phyloP scores from a whole-genome alignment of 2,329 filamentous ascomycete species.

The Aspergillus spinulosporus region DNA sequence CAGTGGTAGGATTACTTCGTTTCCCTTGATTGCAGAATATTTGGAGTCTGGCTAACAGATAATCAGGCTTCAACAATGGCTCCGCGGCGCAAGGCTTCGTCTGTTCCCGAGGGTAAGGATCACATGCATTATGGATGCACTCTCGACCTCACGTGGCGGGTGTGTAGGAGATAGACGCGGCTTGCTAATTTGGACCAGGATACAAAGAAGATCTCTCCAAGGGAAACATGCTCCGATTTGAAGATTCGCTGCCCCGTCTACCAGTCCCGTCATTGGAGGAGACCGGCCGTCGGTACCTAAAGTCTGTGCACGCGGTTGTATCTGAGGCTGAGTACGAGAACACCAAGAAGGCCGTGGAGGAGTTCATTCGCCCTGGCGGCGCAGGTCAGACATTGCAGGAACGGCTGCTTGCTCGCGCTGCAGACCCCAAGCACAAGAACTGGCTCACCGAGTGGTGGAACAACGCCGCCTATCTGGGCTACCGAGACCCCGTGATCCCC shows the following conservation, averaged over 20 bases:
- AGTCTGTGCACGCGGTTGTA: constrained; percentile 65
- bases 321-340: constrained; percentile 59
- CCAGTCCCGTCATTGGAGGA: constrained; percentile 66
- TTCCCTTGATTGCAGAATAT: constrained; percentile 39
- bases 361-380: constrained; percentile 85
- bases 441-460: constrained; percentile 99
- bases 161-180: neutral
- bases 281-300: constrained; percentile 64
- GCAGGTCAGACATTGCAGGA: constrained; percentile 82
- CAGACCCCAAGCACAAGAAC: constrained; percentile 80
- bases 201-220: constrained; percentile 66
- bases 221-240: constrained; percentile 65
- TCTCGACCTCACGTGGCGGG: constrained; percentile 50
- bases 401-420: constrained; percentile 74
- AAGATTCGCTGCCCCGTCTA: constrained; percentile 63
- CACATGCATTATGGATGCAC: constrained; percentile 54
- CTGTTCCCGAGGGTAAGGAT: constrained; percentile 47
- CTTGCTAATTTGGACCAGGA: constrained; percentile 44
- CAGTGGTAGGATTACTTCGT: constrained; percentile 63
- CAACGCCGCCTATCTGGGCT: constrained; percentile 83
- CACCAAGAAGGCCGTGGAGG: constrained; percentile 77
- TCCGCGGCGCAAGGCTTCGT: constrained; percentile 45
- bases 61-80: constrained; percentile 44
- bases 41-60: constrained; percentile 35
- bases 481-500: constrained; percentile 92